A percentile compares a stretch with the other conserved stretches of the same genome.
These are phyloP conservation scores for Cutaneotrichosporon mucoides DNA, from an alignment of 1,284 basidiomycete genomes.

Conservation along the genomic window DNA sequence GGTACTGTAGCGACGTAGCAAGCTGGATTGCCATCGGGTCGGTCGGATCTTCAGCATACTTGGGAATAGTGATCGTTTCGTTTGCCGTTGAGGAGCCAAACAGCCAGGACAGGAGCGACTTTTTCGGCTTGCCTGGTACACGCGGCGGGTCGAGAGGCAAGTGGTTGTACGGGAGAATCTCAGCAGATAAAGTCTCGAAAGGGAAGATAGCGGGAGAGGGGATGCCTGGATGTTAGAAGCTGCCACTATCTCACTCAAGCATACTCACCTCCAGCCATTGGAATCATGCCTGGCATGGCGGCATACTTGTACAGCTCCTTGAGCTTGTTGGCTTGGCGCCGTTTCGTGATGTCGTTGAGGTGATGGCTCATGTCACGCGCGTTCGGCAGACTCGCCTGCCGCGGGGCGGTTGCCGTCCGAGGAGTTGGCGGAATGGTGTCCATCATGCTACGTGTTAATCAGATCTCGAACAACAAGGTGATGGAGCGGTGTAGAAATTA, in stretches of 20 bases:
- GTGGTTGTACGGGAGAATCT: constrained; percentile 34
- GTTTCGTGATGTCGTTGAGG: constrained; percentile 57
- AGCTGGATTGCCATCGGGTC: constrained; percentile 57
- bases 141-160: constrained; percentile 56
- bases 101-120: constrained; percentile 57
- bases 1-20: constrained; percentile 67
- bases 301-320: constrained; percentile 54
- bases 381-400: constrained; percentile 25
- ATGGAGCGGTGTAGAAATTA: no score
- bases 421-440: background rate
- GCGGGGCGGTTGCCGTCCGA: background rate
- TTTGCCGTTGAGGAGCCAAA: constrained; percentile 48
- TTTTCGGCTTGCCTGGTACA: constrained; percentile 28
- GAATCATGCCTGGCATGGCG: constrained; percentile 32
- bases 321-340: constrained; percentile 58
- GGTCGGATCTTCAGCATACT: constrained; percentile 46
- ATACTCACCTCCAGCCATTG: constrained; percentile 16
- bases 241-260: background rate
- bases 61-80: constrained; percentile 58
- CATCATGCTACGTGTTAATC: background rate
- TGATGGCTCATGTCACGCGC: constrained; percentile 61
- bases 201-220: constrained; percentile 51
- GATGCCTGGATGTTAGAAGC: constrained; percentile 22
- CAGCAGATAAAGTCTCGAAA: constrained; percentile 47
- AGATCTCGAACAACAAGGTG: background rate